A percentile compares a stretch with the other conserved stretches of the same genome.
phyloP scores from a whole-genome alignment of 768 basidiomycete genomes.

The Pulveroboletus ravenelii region DNA sequence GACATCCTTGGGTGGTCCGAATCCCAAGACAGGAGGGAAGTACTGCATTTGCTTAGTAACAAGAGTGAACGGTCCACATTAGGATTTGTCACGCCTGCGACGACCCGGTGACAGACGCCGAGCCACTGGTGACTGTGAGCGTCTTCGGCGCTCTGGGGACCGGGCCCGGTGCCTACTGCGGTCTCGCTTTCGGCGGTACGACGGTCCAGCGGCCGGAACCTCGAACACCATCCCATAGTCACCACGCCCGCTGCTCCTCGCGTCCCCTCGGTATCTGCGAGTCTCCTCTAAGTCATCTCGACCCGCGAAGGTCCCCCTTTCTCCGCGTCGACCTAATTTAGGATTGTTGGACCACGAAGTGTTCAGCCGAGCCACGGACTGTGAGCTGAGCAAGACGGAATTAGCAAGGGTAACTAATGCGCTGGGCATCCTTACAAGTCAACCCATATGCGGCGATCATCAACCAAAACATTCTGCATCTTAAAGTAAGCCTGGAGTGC shows the following conservation, averaged over 20 bases:
- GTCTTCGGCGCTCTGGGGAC: slow-evolving; percentile 20
- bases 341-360: slow-evolving; percentile 77
- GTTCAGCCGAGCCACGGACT: slow-evolving; percentile 90
- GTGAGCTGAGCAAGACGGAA: slow-evolving; percentile 51
- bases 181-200: slow-evolving; percentile 41
- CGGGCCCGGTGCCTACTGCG: slow-evolving; percentile 50
- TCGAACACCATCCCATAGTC: slow-evolving; percentile 85
- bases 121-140: slow-evolving; percentile 27
- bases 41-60: slow-evolving; percentile 15
- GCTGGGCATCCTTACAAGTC: slow-evolving; percentile 71
- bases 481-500: slow-evolving; percentile 86
- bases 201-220: slow-evolving; percentile 38
- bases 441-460: slow-evolving; percentile 98
- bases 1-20: slow-evolving; percentile 3
- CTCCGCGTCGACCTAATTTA: slow-evolving; percentile 42
- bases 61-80: slow-evolving; percentile 16
- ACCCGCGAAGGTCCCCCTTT: slow-evolving; percentile 55
- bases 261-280: slow-evolving; percentile 50
- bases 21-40: slow-evolving; percentile 13
- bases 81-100: slow-evolving; percentile 12
- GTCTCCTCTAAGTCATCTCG: slow-evolving; percentile 73
- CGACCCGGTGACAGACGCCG: slow-evolving; percentile 37
- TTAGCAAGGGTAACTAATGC: slow-evolving; percentile 12
- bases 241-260: slow-evolving; percentile 28
- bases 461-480: slow-evolving; percentile 98